Evolutionary conservation across 768 basidiomycete genomes (phyloP), one percentile per base, ranked within the genome.

Genomic region (Hemileccinum impolitum): DNA sequence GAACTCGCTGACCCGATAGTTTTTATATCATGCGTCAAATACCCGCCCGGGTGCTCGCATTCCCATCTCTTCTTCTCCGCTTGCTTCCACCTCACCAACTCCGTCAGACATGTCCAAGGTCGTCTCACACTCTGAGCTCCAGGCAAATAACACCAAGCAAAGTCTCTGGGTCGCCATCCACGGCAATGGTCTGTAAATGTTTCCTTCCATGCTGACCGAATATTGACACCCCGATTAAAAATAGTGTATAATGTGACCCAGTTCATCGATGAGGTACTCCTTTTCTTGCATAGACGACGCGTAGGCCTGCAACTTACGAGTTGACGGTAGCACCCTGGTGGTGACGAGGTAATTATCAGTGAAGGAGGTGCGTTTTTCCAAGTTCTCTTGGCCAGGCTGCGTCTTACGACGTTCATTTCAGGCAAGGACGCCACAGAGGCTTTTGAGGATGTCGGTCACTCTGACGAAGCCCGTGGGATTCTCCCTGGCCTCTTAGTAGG

Each of bases 371-470:
- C 64, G 87, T 77, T 63, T 64, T 69, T 52, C 39, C 55, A 23
- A 48, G 17, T 21, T 52, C 36, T 18, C 32, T 51, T 49, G 31
- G 31, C 28, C 28, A 37, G 26, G 19, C 42, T 15, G 19, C 48
- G 25, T 19, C 14, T 39, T 28, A 45, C n/a, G 3, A 40, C n/a
- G 15, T 28, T 38, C 43, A 34, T 55, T 53, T 17, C 70, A 94
- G 93, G 90, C 60, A 85, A 88, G 67, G 94, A 98, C 67, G 94
- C 95, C 19, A 94, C 95, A 30, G 96, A 97, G 63, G 93, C 96
- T 6, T 99, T 99, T 63, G 95, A 98, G 73, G 96, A 99, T 68
- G 95, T 99, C 26, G 96, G 96, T 26, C 96, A 98, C 79, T 97
- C 94, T 1, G 95, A 98, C 59, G 96, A 99, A 72, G 96, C 96